Evolutionary conservation across 805 yeast species (phyloP).

Genomic region (Lachancea waltii): DNA sequence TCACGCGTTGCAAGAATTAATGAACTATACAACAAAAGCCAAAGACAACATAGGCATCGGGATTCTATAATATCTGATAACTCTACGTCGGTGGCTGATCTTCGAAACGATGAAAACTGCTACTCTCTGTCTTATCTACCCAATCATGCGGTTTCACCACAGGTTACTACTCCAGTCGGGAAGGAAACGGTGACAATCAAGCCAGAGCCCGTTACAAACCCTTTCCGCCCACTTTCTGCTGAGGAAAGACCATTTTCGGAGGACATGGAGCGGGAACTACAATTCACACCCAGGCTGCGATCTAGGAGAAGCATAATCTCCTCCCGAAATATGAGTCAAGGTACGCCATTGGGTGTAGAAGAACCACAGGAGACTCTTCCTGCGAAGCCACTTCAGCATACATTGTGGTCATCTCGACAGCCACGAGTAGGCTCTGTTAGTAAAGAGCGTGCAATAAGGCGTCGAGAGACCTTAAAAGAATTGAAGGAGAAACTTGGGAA

Average conservation of each 20-base stretch:
- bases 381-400: not conserved
- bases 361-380: not conserved
- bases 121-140: conserved; percentile 3
- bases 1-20: conserved; percentile 23
- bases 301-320: conserved; percentile 16
- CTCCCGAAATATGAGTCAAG: conserved; percentile 4
- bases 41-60: conserved; percentile 11
- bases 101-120: conserved; percentile 3
- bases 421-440: not conserved
- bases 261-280: conserved; percentile 30
- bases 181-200: conserved; percentile 10
- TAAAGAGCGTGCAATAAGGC: not conserved
- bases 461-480: conserved; percentile 5
- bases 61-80: conserved; percentile 22
- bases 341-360: not conserved
- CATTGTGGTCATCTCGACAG: not conserved
- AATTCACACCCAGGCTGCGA: conserved; percentile 23
- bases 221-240: conserved; percentile 6
- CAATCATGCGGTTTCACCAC: not conserved
- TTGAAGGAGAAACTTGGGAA: conserved; percentile 28
- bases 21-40: conserved; percentile 18
- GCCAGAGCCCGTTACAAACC: conserved; percentile 10
- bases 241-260: conserved; percentile 8
- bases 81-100: conserved; percentile 7
- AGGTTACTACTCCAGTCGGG: not conserved